Evolutionary conservation across 2,329 filamentous ascomycete species (phyloP).

Genomic region (Colletotrichum incanum): DNA sequence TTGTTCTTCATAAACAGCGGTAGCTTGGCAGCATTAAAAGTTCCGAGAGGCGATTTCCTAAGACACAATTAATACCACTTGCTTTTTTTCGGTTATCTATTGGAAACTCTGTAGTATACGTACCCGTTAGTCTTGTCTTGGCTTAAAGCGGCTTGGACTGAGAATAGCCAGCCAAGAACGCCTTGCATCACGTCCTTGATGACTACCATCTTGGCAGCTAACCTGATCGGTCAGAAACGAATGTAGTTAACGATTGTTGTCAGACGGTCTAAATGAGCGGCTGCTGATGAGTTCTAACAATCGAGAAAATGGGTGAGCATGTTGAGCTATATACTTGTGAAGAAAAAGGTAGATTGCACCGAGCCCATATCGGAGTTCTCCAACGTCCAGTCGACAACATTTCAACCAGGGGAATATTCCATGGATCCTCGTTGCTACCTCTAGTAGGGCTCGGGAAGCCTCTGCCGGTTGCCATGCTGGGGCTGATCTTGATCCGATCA

Average conservation of each 20-base stretch:
- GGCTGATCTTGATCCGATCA: constrained; percentile 10
- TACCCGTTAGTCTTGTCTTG: constrained; percentile 60
- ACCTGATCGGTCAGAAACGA: constrained; percentile 19
- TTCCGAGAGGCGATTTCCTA: constrained; percentile 60
- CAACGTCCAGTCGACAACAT: not conserved
- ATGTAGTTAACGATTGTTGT: not conserved
- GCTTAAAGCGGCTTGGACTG: constrained; percentile 44
- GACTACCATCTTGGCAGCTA: constrained; percentile 47
- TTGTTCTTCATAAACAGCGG: constrained; percentile 65
- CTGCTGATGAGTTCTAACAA: constrained; percentile 13
- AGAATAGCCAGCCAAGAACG: constrained; percentile 45
- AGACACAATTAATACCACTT: not conserved
- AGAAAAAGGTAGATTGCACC: not conserved
- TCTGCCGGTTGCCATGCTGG: constrained; percentile 1
- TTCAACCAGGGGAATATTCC: not conserved
- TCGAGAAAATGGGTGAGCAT: constrained; percentile 18
- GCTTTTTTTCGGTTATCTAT: not conserved
- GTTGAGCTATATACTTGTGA: constrained; percentile 35
- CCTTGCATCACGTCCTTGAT: constrained; percentile 41
- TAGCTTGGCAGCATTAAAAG: constrained; percentile 55
- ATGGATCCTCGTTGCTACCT: not conserved
- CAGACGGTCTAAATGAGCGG: constrained; percentile 19
- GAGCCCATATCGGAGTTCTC: not conserved
- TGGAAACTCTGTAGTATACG: not conserved
- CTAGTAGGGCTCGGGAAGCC: constrained; percentile 13